These are phyloP conservation scores for Sparassis latifolia DNA, from an alignment of 1,284 basidiomycete species.

Conservation along the genomic window DNA sequence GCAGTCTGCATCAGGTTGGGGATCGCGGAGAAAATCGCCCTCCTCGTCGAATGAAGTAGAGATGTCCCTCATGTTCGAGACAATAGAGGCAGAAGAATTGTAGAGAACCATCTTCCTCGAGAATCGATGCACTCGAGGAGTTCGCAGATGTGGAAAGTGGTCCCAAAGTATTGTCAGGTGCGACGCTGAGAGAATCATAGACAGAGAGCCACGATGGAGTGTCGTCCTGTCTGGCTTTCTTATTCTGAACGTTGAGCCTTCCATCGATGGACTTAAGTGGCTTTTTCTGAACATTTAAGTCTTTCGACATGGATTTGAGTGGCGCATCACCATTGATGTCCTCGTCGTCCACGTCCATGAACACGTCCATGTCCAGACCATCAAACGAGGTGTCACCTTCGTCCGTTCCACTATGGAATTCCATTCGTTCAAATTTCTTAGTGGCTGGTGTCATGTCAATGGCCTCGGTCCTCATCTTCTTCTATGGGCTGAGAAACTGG, in stretches of 20 bases:
- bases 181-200: slow-evolving; percentile 63
- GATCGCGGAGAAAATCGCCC: no score
- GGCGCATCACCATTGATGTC: no score
- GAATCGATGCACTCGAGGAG: slow-evolving; percentile 66
- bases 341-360: no score
- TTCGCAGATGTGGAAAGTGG: no score
- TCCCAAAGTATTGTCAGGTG: slow-evolving; percentile 48
- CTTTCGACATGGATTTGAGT: slow-evolving; percentile 11
- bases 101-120: no score
- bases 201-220: slow-evolving; percentile 71
- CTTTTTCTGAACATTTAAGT: slow-evolving; percentile 23
- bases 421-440: slow-evolving; percentile 52
- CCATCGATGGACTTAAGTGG: slow-evolving; percentile 16
- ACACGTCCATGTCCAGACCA: no score
- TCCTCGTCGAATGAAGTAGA: slow-evolving; percentile 54
- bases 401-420: slow-evolving; percentile 59
- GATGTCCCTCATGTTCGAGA: slow-evolving; percentile 79
- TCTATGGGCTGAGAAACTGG: no score
- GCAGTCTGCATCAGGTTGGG: no score
- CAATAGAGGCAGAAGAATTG: no score
- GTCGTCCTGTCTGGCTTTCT: slow-evolving; percentile 42
- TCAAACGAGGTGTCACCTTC: no score
- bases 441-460: no score
- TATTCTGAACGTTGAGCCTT: slow-evolving; percentile 13
- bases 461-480: no score